Evolutionary conservation across 805 yeast species (phyloP).

Genomic region (Candida stauntonica): DNA sequence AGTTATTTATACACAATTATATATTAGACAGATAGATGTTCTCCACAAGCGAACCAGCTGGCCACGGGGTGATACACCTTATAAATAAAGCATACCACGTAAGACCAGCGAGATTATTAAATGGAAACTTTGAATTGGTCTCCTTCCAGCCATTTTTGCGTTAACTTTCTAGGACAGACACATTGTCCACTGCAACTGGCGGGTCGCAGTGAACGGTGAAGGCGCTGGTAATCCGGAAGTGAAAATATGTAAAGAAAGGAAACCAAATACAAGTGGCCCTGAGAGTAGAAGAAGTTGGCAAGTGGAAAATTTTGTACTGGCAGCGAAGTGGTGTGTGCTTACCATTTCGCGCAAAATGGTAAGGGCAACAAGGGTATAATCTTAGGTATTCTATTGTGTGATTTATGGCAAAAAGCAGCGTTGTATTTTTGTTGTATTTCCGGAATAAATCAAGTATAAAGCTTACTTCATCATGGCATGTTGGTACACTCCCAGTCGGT

Average conservation of each 20-base stretch:
- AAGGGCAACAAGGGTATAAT: too few relatives aligned
- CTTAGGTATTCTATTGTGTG: too few relatives aligned
- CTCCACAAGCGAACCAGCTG: slow-evolving; percentile 30
- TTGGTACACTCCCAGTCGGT: slow-evolving; percentile 59
- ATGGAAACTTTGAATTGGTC: slow-evolving; percentile 20
- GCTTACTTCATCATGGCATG: too few relatives aligned
- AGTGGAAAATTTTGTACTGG: background rate
- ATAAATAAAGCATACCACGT: too few relatives aligned
- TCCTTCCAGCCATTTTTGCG: slow-evolving; percentile 31
- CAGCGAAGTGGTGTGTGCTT: too few relatives aligned
- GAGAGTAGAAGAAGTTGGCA: background rate
- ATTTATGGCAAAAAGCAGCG: too few relatives aligned
- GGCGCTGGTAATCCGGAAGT: slow-evolving; percentile 31
- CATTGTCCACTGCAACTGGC: slow-evolving; percentile 14
- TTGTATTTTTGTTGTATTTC: too few relatives aligned
- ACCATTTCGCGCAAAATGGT: too few relatives aligned
- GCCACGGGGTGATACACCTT: slow-evolving; percentile 9
- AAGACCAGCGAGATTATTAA: slow-evolving; percentile 25
- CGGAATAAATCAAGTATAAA: too few relatives aligned
- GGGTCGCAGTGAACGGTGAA: slow-evolving; percentile 16
- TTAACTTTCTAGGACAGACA: slow-evolving; percentile 10
- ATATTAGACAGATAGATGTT: slow-evolving; percentile 9
- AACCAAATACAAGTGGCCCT: slow-evolving; percentile 1
- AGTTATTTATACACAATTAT: background rate
- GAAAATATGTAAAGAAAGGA: slow-evolving; percentile 24